Evolutionary conservation across 2,329 filamentous ascomycete genomes (phyloP).

Genomic region (Penicillium decumbens): DNA sequence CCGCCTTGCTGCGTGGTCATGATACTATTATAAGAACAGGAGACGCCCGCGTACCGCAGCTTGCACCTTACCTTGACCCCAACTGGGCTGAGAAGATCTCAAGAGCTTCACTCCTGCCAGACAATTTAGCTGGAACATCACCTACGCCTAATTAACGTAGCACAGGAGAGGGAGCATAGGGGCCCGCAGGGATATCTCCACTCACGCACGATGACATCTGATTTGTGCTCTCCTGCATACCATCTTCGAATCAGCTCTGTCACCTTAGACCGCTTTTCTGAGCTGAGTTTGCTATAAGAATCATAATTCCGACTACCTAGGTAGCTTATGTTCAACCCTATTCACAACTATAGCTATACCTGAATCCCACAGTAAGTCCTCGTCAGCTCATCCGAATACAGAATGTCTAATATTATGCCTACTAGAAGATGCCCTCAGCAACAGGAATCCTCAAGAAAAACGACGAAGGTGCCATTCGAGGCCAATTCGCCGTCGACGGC

Average conservation of each 20-base stretch:
- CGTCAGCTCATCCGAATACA: background rate
- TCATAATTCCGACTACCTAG: background rate
- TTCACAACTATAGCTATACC: background rate
- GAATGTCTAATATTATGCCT: background rate
- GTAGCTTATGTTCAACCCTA: background rate
- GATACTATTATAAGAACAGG: background rate
- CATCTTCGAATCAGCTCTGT: background rate
- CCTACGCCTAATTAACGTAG: background rate
- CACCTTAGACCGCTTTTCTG: background rate
- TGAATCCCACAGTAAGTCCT: background rate
- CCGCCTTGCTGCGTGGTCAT: background rate
- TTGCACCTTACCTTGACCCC: background rate
- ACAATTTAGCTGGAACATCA: background rate
- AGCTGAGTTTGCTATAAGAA: background rate
- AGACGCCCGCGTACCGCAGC: background rate
- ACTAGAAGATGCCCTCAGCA: background rate
- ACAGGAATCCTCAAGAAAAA: background rate
- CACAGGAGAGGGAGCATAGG: background rate
- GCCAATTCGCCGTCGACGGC: background rate
- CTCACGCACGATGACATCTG: background rate
- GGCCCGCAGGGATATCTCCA: background rate
- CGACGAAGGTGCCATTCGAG: background rate
- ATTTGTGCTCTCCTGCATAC: background rate
- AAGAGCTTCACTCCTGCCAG: too few species aligned
- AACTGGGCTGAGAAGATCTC: background rate